Conservation (phyloP, 495 filamentous ascomycete genomes). For the Glutinoglossum americanum region DNA sequence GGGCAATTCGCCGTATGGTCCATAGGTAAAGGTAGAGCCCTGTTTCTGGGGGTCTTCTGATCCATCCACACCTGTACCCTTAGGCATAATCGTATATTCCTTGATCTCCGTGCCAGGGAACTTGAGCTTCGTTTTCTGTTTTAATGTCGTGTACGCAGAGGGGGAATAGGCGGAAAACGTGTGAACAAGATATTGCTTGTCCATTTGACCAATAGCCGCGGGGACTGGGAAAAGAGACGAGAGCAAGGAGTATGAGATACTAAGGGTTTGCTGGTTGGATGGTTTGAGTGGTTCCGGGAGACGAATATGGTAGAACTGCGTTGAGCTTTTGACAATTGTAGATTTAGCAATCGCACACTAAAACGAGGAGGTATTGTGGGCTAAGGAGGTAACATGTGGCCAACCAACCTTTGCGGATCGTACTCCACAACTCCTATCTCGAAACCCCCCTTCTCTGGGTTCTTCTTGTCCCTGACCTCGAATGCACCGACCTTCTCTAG, state of each 20-base stretch:
- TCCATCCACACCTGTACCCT: conserved; percentile 31
- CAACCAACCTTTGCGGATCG: conserved; percentile 34
- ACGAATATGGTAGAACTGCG: conserved; percentile 66
- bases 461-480: conserved; percentile 82
- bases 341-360: conserved; percentile 9
- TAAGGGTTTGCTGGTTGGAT: conserved; percentile 58
- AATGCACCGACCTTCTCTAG: conserved; percentile 47
- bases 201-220: conserved; percentile 52
- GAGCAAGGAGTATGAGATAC: conserved; percentile 64
- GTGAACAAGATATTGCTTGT: conserved; percentile 72
- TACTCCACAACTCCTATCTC: conserved; percentile 42
- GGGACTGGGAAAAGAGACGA: conserved; percentile 58
- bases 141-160: conserved; percentile 61
- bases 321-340: conserved; percentile 28
- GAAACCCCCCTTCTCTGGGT: conserved; percentile 41
- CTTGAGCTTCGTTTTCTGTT: conserved; percentile 95
- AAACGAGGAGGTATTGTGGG: conserved; percentile 11
- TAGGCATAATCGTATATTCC: conserved; percentile 58
- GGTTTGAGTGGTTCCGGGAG: conserved; percentile 53
- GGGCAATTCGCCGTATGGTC: conserved; percentile 60
- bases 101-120: conserved; percentile 56
- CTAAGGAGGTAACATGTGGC: background rate
- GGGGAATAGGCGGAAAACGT: conserved; percentile 61
- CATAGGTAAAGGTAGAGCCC: conserved; percentile 74
- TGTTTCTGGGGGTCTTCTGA: conserved; percentile 55